These are phyloP conservation scores for Pseudonitzschia multiseries DNA, from an alignment of 108 stramenopile species.

Conservation along the genomic window DNA sequence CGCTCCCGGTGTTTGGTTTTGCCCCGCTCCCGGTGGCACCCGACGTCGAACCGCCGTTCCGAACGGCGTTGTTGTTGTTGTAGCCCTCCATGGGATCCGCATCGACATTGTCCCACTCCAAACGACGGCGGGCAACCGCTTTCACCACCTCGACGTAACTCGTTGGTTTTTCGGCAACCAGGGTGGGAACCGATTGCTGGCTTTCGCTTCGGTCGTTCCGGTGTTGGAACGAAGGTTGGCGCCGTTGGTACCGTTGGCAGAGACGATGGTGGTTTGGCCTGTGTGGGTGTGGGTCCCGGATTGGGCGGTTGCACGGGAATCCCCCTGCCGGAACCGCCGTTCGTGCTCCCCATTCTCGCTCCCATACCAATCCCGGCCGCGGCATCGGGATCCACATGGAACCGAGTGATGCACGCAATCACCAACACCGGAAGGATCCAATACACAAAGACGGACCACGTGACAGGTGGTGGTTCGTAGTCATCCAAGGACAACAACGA, in stretches of 20 bases:
- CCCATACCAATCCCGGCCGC: not conserved
- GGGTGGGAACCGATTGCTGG: not conserved
- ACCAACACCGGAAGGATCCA: slow-evolving; percentile 49
- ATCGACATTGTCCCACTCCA: slow-evolving; percentile 3
- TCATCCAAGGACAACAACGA: not conserved
- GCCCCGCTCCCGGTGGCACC: not conserved
- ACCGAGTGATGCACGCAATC: slow-evolving; percentile 34
- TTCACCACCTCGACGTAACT: slow-evolving; percentile 7
- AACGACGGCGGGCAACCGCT: slow-evolving; percentile 11
- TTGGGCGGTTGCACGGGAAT: not conserved
- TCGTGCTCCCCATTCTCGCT: no score
- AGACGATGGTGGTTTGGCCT: not conserved
- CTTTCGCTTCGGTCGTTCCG: slow-evolving; percentile 5
- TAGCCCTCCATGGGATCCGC: not conserved
- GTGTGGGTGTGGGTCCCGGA: not conserved
- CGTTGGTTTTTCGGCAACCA: slow-evolving; percentile 16
- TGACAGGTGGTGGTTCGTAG: slow-evolving; percentile 21
- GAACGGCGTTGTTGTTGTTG: not conserved
- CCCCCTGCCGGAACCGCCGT: not conserved
- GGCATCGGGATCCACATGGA: slow-evolving; percentile 34
- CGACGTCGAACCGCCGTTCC: not conserved
- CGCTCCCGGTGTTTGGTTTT: not conserved
- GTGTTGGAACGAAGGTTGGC: not conserved
- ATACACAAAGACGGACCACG: slow-evolving; percentile 32
- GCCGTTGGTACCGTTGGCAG: slow-evolving; percentile 7